Evolutionary conservation across 106 monocot species (phyloP).

Genomic region (Platanthera zijinensis): DNA sequence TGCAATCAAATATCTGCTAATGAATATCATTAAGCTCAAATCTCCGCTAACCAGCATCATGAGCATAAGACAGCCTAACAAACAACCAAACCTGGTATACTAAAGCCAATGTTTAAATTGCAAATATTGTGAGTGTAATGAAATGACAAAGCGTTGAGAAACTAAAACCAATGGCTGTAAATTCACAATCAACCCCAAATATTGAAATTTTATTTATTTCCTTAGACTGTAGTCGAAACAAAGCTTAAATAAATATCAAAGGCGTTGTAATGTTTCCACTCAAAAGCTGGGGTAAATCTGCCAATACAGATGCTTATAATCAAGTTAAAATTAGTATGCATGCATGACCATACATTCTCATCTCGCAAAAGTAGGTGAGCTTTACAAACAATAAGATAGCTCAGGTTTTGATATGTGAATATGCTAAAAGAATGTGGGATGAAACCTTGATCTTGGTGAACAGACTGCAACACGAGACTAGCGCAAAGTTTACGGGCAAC

Average conservation of each 20-base stretch:
- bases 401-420: not conserved
- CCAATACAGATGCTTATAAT: not conserved
- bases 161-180: not conserved
- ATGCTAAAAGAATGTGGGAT: not conserved
- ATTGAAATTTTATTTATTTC: slow-evolving; percentile 3
- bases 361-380: not conserved
- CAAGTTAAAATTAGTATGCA: not conserved
- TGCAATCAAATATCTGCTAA: not conserved
- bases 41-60: not conserved
- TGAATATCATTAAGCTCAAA: slow-evolving; percentile 5
- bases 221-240: not conserved
- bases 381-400: not conserved
- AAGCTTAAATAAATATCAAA: not conserved
- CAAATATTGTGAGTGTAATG: not conserved
- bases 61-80: not conserved
- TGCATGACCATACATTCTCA: not conserved
- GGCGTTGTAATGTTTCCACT: too few species aligned
- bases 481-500: too few species aligned
- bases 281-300: not conserved
- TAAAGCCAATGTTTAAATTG: not conserved
- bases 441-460: too few species aligned
- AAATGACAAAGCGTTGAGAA: not conserved
- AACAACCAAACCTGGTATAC: not conserved
- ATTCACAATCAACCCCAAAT: not conserved
- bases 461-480: too few species aligned